Percentiles rank a stretch among this genome's conserved stretches.
Evolutionary conservation across 2,329 filamentous ascomycete genomes (phyloP).

Genomic region (Cercospora sp.): DNA sequence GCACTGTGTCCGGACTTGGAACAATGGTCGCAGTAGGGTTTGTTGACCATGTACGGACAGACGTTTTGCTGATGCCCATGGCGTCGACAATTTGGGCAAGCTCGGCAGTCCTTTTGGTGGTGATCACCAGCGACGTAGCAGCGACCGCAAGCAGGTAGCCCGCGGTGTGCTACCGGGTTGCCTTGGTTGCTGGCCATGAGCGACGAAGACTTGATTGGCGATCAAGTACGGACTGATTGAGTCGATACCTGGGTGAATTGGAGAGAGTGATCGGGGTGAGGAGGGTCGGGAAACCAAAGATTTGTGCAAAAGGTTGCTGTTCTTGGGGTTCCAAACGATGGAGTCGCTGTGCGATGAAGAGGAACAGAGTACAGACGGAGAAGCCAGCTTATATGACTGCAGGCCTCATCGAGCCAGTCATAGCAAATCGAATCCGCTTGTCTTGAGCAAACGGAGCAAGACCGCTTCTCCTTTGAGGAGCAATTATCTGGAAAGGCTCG

Average conservation of each 20-base stretch:
- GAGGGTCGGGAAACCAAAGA: background rate
- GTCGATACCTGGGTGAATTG: background rate
- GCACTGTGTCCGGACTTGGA: background rate
- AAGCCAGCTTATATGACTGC: background rate
- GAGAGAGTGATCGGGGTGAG: background rate
- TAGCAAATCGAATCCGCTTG: background rate
- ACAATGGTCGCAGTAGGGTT: background rate
- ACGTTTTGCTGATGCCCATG: background rate
- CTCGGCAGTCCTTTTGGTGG: background rate
- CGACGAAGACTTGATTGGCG: background rate
- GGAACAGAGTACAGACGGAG: background rate
- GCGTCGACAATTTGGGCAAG: background rate
- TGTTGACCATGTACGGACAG: background rate
- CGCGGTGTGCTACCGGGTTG: background rate
- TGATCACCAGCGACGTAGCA: background rate
- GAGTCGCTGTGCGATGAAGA: background rate
- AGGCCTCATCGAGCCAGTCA: background rate
- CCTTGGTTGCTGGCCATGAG: background rate
- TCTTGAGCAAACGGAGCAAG: background rate
- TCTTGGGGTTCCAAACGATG: background rate
- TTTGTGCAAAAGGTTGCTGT: background rate
- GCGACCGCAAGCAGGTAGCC: background rate
- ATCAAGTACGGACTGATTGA: background rate
- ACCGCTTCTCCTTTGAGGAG: background rate
- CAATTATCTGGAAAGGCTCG: background rate